Evolutionary conservation across 352 stramenopile species (phyloP).

Genomic region (Phytophthora ohioensis): DNA sequence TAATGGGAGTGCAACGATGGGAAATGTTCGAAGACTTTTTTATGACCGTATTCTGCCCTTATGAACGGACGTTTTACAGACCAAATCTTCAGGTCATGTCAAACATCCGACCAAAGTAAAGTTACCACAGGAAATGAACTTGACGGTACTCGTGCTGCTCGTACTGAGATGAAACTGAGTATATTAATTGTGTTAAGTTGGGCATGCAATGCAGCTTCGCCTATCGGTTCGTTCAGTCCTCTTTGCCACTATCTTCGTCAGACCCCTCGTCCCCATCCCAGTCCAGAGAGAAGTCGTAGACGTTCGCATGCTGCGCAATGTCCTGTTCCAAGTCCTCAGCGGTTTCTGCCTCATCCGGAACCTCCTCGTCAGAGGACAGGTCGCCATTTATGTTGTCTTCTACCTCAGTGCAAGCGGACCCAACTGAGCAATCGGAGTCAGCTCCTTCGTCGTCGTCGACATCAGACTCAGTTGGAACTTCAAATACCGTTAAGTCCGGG

Average conservation of each 20-base stretch:
- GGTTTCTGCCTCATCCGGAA: too few species aligned
- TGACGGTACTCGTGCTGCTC: too few species aligned
- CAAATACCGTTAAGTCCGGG: conserved; percentile 8
- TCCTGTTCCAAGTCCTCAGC: neutral
- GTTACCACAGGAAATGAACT: too few species aligned
- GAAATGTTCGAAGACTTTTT: conserved; percentile 18
- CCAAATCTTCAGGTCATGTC: too few species aligned
- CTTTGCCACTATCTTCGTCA: neutral
- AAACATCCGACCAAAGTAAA: too few species aligned
- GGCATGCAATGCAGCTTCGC: too few species aligned
- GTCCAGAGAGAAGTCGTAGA: neutral
- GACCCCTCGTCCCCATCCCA: neutral
- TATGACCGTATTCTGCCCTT: too few species aligned
- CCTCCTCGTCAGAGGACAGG: neutral
- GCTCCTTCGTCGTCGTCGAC: neutral
- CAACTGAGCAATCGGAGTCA: neutral
- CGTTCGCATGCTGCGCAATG: neutral
- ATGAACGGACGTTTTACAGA: too few species aligned
- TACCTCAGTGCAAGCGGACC: neutral
- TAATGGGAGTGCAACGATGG: conserved; percentile 22
- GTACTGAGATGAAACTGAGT: too few species aligned
- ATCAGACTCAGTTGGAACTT: conserved; percentile 1
- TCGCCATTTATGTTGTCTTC: neutral
- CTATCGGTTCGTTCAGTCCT: too few species aligned
- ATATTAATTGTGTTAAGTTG: too few species aligned